These are phyloP conservation scores for Lentinus polychrous DNA, from an alignment of 1,284 basidiomycete species.

Conservation along the genomic window DNA sequence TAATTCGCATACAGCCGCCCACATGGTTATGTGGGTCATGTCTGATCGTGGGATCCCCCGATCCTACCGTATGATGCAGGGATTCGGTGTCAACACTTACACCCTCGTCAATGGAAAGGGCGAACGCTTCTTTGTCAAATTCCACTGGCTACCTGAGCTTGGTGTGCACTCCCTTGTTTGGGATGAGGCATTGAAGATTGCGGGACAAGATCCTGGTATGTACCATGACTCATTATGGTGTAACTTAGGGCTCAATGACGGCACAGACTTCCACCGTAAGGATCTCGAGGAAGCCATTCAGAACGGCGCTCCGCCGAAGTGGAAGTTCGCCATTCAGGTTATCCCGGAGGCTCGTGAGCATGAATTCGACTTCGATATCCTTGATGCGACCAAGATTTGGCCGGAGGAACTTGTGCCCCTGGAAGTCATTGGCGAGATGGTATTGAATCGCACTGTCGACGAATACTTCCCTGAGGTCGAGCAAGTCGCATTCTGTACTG, in stretches of 20 bases:
- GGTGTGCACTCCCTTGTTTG: constrained; percentile 80
- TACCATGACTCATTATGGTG: constrained; percentile 5
- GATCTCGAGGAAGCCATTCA: constrained; percentile 75
- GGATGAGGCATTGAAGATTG: constrained; percentile 82
- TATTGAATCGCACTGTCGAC: constrained; percentile 58
- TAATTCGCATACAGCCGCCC: constrained; percentile 40
- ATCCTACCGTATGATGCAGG: constrained; percentile 83
- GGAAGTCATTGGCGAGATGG: constrained; percentile 69
- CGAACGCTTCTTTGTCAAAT: constrained; percentile 77
- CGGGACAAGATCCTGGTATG: constrained; percentile 70
- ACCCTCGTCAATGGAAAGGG: constrained; percentile 61
- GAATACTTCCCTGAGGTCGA: constrained; percentile 84
- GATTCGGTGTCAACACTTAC: constrained; percentile 80
- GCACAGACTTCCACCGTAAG: constrained; percentile 69
- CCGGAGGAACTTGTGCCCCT: constrained; percentile 75
- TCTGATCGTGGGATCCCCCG: constrained; percentile 78
- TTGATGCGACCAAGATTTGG: constrained; percentile 83
- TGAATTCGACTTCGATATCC: constrained; percentile 75
- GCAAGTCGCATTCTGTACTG: constrained; percentile 79
- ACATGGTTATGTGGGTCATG: constrained; percentile 82
- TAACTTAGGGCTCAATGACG: constrained; percentile 4
- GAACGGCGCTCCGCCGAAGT: constrained; percentile 61
- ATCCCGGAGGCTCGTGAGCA: constrained; percentile 64
- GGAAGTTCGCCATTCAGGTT: constrained; percentile 73
- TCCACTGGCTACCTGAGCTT: constrained; percentile 76